Percentiles rank a stretch among this genome's conserved stretches.
Conservation (phyloP, 2,329 filamentous ascomycete species). For the Ceratocystis albifundus region DNA sequence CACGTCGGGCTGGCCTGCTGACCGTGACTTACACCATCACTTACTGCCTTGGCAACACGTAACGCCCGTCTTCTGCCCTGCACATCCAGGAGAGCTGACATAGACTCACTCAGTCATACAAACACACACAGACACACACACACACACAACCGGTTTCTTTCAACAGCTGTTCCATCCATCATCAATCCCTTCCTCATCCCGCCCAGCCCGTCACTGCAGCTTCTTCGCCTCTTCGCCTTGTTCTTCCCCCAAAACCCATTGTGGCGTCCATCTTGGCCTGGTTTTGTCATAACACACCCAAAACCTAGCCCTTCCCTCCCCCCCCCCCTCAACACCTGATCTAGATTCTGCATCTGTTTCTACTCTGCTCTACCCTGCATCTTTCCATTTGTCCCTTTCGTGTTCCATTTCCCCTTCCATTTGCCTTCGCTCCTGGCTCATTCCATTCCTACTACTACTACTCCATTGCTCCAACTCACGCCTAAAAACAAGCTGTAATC, state of each 20-base stretch:
- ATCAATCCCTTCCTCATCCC: no score
- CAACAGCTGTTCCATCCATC: no score
- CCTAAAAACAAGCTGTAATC: background rate
- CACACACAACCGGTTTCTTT: background rate
- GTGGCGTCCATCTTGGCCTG: background rate
- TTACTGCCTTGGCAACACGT: no score
- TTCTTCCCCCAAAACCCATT: background rate
- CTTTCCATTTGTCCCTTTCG: background rate
- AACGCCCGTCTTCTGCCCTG: no score
- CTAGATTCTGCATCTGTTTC: background rate
- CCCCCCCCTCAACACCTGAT: background rate
- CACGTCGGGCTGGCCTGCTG: background rate
- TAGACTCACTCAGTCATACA: background rate
- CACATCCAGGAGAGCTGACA: background rate
- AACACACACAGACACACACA: slow-evolving; percentile 5
- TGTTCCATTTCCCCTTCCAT: background rate
- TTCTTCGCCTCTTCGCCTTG: background rate
- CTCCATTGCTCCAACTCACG: background rate
- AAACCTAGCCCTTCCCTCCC: background rate
- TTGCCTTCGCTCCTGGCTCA: no score
- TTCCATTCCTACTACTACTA: no score
- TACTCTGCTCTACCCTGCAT: background rate
- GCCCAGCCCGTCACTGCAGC: background rate
- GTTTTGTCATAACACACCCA: no score
- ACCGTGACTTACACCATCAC: background rate